Conservation (phyloP, 2,329 filamentous ascomycete species). For the Nothopassalora personata region DNA sequence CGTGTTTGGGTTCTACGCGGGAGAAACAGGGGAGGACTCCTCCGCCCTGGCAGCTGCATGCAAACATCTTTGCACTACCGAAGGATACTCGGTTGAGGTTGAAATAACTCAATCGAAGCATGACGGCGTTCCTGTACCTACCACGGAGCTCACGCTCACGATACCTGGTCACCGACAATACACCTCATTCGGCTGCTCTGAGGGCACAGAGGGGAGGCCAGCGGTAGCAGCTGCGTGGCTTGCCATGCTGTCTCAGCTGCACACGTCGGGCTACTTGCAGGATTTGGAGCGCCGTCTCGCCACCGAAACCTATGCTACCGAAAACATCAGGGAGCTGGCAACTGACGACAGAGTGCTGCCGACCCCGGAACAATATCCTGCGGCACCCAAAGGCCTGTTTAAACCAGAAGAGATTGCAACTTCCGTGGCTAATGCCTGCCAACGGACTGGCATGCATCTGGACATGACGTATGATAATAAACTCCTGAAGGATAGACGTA, state of each 20-base stretch:
- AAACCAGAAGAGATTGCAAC: not conserved
- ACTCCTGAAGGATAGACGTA: not conserved
- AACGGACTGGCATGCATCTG: slow-evolving; percentile 8
- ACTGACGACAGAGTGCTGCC: slow-evolving; percentile 4
- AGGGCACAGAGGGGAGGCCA: not conserved
- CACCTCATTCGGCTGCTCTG: not conserved
- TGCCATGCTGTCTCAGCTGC: slow-evolving; percentile 2
- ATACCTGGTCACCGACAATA: not conserved
- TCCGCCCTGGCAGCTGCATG: not conserved
- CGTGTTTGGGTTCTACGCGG: not conserved
- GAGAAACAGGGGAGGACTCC: not conserved
- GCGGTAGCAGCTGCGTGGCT: not conserved
- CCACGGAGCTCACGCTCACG: not conserved
- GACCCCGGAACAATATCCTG: slow-evolving; percentile 17
- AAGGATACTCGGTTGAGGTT: not conserved
- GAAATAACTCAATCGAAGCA: not conserved
- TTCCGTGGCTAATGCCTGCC: slow-evolving; percentile 6
- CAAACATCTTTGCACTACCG: not conserved
- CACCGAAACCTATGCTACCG: not conserved
- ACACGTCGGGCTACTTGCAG: not conserved
- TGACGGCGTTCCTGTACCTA: not conserved
- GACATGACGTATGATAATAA: not conserved
- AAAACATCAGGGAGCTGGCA: not conserved
- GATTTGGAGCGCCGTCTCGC: not conserved
- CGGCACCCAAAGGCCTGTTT: slow-evolving; percentile 12